Conservation (phyloP, 2,329 filamentous ascomycete species). For the Neofusicoccum cordaticola region DNA sequence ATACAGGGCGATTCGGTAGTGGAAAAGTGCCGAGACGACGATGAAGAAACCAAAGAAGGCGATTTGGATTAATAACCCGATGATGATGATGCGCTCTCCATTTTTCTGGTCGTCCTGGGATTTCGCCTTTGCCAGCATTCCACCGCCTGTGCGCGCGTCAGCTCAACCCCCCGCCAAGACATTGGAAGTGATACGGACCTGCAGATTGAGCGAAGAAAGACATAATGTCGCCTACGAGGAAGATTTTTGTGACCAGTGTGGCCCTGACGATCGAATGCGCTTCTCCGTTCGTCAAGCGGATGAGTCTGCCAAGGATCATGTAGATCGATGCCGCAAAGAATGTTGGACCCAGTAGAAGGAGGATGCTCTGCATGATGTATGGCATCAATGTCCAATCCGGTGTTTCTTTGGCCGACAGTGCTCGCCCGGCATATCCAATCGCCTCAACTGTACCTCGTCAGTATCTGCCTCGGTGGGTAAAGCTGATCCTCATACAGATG, state of each 20-base stretch:
- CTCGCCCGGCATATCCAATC: conserved; percentile 51
- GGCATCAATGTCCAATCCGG: conserved; percentile 31
- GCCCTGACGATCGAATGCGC: conserved; percentile 33
- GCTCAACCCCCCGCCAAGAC: background rate
- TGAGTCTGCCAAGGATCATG: conserved; percentile 44
- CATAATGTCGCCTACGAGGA: conserved; percentile 43
- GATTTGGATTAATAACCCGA: conserved; percentile 51
- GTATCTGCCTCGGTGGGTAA: background rate
- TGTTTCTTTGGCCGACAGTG: conserved; percentile 30
- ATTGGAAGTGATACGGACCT: background rate
- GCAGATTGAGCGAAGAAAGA: conserved; percentile 40
- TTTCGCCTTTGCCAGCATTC: conserved; percentile 7
- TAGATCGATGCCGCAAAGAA: conserved; percentile 48
- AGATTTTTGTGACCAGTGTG: conserved; percentile 40
- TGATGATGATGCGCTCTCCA: conserved; percentile 46
- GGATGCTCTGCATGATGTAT: conserved; percentile 45
- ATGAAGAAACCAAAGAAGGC: conserved; percentile 52
- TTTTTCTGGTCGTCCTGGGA: background rate
- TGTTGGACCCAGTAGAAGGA: conserved; percentile 46
- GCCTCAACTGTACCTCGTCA: conserved; percentile 43
- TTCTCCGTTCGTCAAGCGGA: conserved; percentile 35
- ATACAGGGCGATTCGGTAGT: conserved; percentile 23
- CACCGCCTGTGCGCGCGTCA: conserved; percentile 6
- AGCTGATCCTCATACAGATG: conserved; percentile 37
- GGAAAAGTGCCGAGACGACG: conserved; percentile 30